These are phyloP conservation scores for Strobilomyces dryophilus DNA, from an alignment of 768 basidiomycete genomes.

Conservation along the genomic window DNA sequence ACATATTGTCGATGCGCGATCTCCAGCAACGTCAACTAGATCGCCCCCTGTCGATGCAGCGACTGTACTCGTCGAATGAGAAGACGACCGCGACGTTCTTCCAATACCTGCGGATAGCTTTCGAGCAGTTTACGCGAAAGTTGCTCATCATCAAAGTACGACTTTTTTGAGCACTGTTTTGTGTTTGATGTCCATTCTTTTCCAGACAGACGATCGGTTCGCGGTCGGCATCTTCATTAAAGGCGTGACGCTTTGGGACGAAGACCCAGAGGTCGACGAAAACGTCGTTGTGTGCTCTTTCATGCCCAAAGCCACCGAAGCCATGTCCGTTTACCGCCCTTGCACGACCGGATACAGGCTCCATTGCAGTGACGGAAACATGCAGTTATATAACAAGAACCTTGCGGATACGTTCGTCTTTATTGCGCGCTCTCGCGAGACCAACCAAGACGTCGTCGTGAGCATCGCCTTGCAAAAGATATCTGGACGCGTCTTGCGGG, in stretches of 20 bases:
- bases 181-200: background rate
- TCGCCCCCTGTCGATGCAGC: slow-evolving; percentile 53
- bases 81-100: slow-evolving; percentile 57
- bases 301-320: slow-evolving; percentile 47
- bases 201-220: slow-evolving; percentile 58
- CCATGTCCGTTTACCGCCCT: slow-evolving; percentile 45
- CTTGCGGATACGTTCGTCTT: slow-evolving; percentile 55
- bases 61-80: slow-evolving; percentile 52
- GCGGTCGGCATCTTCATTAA: slow-evolving; percentile 60
- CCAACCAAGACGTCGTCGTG: slow-evolving; percentile 44
- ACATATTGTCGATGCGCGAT: slow-evolving; percentile 50
- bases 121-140: slow-evolving; percentile 55
- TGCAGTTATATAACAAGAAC: slow-evolving; percentile 57
- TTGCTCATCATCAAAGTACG: slow-evolving; percentile 54
- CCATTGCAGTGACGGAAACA: slow-evolving; percentile 49
- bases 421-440: slow-evolving; percentile 43
- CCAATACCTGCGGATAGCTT: slow-evolving; percentile 53
- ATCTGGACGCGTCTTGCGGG: slow-evolving; percentile 48
- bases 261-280: slow-evolving; percentile 53
- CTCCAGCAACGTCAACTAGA: slow-evolving; percentile 48
- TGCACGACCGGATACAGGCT: slow-evolving; percentile 53
- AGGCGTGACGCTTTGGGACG: slow-evolving; percentile 54
- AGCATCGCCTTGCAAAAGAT: slow-evolving; percentile 66
- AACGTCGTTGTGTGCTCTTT: slow-evolving; percentile 63
- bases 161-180: background rate